These are phyloP conservation scores for Pythium rishiriense DNA, from an alignment of 352 stramenopile genomes.

Conservation along the genomic window DNA sequence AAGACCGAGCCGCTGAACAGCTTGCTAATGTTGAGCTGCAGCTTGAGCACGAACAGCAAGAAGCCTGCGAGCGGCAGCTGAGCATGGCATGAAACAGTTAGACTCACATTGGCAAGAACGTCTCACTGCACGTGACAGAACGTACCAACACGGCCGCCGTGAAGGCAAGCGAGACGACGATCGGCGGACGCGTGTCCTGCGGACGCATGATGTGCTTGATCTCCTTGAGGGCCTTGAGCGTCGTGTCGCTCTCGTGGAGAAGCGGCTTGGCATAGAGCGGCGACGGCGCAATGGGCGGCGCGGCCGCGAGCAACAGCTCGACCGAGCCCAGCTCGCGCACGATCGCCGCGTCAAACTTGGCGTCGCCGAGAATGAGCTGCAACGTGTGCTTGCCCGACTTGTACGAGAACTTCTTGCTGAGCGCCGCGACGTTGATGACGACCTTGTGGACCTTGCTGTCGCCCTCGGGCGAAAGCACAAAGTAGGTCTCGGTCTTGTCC, in stretches of 20 bases:
- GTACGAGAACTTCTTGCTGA: constrained; percentile 85
- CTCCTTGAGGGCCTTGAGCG: constrained; percentile 80
- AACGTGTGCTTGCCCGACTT: constrained; percentile 67
- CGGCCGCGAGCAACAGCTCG: constrained; percentile 64
- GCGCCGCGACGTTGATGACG: constrained; percentile 52
- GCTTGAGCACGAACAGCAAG: constrained; percentile 57
- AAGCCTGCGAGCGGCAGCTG: constrained; percentile 58
- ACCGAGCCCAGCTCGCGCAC: constrained; percentile 72
- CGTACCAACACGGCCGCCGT: constrained; percentile 55
- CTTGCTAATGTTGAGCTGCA: constrained; percentile 66
- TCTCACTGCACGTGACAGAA: background rate
- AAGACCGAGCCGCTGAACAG: constrained; percentile 67
- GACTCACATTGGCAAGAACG: background rate
- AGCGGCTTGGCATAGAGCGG: constrained; percentile 87
- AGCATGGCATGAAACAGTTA: background rate
- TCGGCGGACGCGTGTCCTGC: constrained; percentile 64
- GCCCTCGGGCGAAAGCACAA: constrained; percentile 58
- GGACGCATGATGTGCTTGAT: constrained; percentile 87
- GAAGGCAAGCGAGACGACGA: constrained; percentile 73
- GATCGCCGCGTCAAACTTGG: constrained; percentile 72
- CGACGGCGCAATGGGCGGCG: constrained; percentile 57
- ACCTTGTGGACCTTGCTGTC: constrained; percentile 36
- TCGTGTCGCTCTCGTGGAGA: constrained; percentile 87
- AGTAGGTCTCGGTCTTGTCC: constrained; percentile 69
- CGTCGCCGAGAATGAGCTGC: constrained; percentile 75